These are phyloP conservation scores for Spergularia marina DNA, from an alignment of 148 eudicot species.

Conservation along the genomic window DNA sequence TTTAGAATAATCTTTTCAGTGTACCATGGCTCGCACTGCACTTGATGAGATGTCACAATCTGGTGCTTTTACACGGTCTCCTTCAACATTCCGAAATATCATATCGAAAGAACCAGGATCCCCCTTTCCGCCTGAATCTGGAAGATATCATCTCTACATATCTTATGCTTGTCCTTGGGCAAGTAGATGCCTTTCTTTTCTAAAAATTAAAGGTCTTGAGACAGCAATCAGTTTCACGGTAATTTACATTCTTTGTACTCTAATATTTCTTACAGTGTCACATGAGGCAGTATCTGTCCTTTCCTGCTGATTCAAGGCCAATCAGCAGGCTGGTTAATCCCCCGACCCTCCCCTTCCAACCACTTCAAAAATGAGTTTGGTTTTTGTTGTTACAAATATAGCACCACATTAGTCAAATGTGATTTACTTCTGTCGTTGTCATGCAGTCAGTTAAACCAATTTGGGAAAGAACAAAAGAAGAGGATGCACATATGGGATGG, in stretches of 20 bases:
- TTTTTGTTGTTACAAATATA: not conserved
- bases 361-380: not conserved
- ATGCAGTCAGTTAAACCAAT: conserved; percentile 66
- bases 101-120: conserved; percentile 74
- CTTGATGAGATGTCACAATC: conserved; percentile 61
- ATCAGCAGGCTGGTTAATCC: not conserved
- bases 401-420: not conserved
- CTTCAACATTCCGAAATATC: conserved; percentile 66
- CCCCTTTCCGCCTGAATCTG: conserved; percentile 62
- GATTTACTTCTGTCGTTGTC: conserved; percentile 12
- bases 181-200: conserved; percentile 64
- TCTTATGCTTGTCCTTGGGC: conserved; percentile 99
- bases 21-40: conserved; percentile 66
- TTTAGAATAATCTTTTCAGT: conserved; percentile 1
- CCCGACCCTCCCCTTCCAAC: too few species aligned
- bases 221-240: conserved; percentile 72
- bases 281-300: not conserved
- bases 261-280: not conserved
- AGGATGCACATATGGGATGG: conserved; percentile 91
- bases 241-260: conserved; percentile 15
- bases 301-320: not conserved
- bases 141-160: conserved; percentile 86
- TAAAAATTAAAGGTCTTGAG: conserved; percentile 82
- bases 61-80: conserved; percentile 70
- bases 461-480: conserved; percentile 76